phyloP scores from a whole-genome alignment of 2,329 filamentous ascomycete species.

The Fusarium oligoseptatum region DNA sequence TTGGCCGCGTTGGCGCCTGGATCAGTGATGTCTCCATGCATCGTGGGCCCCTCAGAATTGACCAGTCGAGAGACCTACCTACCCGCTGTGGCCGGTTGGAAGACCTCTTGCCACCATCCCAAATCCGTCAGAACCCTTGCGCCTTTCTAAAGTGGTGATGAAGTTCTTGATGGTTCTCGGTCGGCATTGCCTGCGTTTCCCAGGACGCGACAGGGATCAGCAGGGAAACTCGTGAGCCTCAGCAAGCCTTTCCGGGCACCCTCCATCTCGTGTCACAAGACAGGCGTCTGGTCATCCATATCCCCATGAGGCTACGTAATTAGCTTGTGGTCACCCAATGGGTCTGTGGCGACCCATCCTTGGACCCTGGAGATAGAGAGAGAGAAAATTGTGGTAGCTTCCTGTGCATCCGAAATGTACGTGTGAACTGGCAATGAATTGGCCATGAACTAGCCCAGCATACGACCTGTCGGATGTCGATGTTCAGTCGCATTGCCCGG shows the following conservation, averaged over 20 bases:
- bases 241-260: slow-evolving; percentile 9
- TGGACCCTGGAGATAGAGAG: not conserved
- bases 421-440: slow-evolving; percentile 26
- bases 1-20: slow-evolving; percentile 54
- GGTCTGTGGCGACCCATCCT: not conserved
- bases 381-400: slow-evolving; percentile 6
- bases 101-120: slow-evolving; percentile 31
- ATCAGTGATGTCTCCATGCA: slow-evolving; percentile 46
- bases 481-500: slow-evolving; percentile 25
- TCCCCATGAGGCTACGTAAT: slow-evolving; percentile 13
- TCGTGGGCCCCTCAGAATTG: slow-evolving; percentile 38
- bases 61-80: slow-evolving; percentile 48
- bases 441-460: slow-evolving; percentile 21
- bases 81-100: slow-evolving; percentile 43
- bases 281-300: not conserved
- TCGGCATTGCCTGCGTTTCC: not conserved
- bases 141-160: slow-evolving; percentile 10
- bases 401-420: slow-evolving; percentile 16
- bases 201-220: not conserved
- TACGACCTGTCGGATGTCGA: slow-evolving; percentile 8
- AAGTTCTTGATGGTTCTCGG: not conserved
- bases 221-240: not conserved
- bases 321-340: slow-evolving; percentile 4
- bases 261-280: slow-evolving; percentile 13
- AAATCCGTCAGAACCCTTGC: slow-evolving; percentile 33